Evolutionary conservation across 2,329 filamentous ascomycete species (phyloP), one percentile per base, ranked within the genome.

Genomic region (Periconia digitata): DNA sequence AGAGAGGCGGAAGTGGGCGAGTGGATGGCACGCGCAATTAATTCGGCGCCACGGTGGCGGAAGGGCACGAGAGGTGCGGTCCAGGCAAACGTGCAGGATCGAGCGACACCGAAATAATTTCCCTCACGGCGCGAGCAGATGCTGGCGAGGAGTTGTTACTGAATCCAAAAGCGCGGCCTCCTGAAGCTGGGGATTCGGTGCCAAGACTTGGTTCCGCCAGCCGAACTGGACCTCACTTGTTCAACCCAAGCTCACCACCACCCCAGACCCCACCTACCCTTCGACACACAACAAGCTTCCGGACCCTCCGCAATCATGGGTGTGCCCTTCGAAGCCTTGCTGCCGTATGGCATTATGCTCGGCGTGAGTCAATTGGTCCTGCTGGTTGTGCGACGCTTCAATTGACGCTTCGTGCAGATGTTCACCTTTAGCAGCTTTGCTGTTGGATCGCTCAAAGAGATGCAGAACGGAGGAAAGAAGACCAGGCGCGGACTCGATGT

Each of bases 311-410:
- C 64, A 69, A 76, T 55, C 56, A 85, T 85, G 84, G 82, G 82
- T 71, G 81, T 86, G 54, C 84, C 84, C 38, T 86, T 86, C 69
- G 84, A 86, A 74, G 79, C 83, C 57, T 71, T 86, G 58, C 66
- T 86, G 61, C 83, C 83, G 41, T 85, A 85, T 67, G 83, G 76
- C 59, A 81, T 86, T 66, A 83, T 85, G 72, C 72, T 83, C 46
- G 78, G 71, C 66, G 82, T 85, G 79, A 53, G 80, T 73, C 41
- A 47, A 55, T 27, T 22, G 40, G 48, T 45, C 44, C 50, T 47
- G 53, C 50, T 42, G 50, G 32, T 45, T 43, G 36, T 38, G 20
- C 10, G n/a, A 15, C 32, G 38, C 40, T 49, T 40, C 40, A 39
- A 46, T 55, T 66, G 56, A 69, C 58, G 6, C 34, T 32, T 40